phyloP scores from a whole-genome alignment of 31 red algal species.

The Porphyra umbilicalis region DNA sequence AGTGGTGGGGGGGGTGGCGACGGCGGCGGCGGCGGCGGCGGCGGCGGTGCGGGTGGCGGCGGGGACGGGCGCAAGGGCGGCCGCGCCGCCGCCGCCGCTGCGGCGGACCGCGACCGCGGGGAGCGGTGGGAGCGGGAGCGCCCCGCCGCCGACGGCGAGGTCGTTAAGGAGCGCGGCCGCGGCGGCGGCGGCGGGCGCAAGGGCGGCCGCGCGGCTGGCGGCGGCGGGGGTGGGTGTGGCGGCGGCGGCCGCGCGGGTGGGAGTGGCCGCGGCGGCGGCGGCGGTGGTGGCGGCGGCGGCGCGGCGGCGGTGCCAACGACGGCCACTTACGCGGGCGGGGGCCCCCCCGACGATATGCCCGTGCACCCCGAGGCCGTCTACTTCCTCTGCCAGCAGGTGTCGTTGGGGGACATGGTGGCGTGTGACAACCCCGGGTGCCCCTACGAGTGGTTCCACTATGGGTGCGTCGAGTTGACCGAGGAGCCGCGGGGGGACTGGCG shows the following conservation, averaged over 20 bases:
- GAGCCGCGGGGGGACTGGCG: conserved; percentile 73
- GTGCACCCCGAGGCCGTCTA: conserved; percentile 41
- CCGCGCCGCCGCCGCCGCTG: background rate
- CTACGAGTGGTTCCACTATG: conserved; percentile 92
- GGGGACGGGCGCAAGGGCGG: background rate
- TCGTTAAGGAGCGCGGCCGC: background rate
- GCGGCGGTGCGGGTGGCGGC: background rate
- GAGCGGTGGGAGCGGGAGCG: background rate
- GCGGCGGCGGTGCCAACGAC: background rate
- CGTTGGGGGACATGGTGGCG: conserved; percentile 85
- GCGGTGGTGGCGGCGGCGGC: background rate
- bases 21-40: background rate
- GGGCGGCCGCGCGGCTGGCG: background rate
- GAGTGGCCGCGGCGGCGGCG: background rate
- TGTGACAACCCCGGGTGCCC: conserved; percentile 78
- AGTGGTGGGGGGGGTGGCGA: background rate
- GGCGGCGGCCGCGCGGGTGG: background rate
- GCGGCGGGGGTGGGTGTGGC: background rate
- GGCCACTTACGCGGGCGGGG: background rate
- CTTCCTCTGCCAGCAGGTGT: conserved; percentile 64
- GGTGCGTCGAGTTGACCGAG: conserved; percentile 74
- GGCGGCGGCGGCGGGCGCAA: background rate
- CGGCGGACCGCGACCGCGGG: background rate
- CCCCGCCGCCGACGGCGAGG: background rate
- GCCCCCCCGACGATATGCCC: background rate